phyloP scores from a whole-genome alignment of 371 early-diverging fungal genomes.

The Vairimorpha ceranae region DNA sequence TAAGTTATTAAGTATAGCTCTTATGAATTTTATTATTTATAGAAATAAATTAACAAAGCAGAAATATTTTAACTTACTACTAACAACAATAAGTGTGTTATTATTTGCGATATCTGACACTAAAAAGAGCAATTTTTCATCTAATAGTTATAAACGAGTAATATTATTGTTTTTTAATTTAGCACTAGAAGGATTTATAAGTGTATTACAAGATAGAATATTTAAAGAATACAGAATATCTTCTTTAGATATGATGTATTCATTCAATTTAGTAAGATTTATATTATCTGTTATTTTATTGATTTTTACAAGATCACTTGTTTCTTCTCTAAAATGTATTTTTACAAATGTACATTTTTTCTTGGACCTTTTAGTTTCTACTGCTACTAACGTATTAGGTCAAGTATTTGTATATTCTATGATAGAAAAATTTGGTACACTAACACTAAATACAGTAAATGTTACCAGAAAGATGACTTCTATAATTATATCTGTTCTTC shows the following conservation, averaged over 20 bases:
- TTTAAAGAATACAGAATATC: conserved; percentile 69
- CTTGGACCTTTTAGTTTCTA: conserved; percentile 74
- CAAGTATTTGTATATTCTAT: conserved; percentile 91
- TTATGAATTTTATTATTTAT: conserved; percentile 82
- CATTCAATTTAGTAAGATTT: conserved; percentile 78
- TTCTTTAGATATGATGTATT: conserved; percentile 89
- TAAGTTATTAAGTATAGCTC: conserved; percentile 85
- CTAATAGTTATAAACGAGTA: conserved; percentile 69
- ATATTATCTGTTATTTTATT: conserved; percentile 65
- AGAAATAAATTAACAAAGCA: conserved; percentile 71
- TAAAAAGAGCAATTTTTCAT: conserved; percentile 60
- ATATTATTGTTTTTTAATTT: conserved; percentile 73
- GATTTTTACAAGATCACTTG: conserved; percentile 66
- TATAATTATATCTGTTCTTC: conserved; percentile 75
- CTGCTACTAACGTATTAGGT: conserved; percentile 81
- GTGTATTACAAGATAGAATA: conserved; percentile 87
- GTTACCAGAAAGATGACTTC: conserved; percentile 89
- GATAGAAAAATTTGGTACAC: conserved; percentile 77
- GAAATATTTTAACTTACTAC: conserved; percentile 73
- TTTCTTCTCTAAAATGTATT: conserved; percentile 71
- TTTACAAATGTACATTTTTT: conserved; percentile 69
- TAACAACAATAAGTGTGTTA: conserved; percentile 79
- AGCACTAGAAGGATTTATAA: conserved; percentile 81
- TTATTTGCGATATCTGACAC: conserved; percentile 76
- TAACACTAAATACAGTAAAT: conserved; percentile 79